These are phyloP conservation scores for Talaromyces proteolyticus DNA, from an alignment of 495 filamentous ascomycete genomes.

Conservation along the genomic window DNA sequence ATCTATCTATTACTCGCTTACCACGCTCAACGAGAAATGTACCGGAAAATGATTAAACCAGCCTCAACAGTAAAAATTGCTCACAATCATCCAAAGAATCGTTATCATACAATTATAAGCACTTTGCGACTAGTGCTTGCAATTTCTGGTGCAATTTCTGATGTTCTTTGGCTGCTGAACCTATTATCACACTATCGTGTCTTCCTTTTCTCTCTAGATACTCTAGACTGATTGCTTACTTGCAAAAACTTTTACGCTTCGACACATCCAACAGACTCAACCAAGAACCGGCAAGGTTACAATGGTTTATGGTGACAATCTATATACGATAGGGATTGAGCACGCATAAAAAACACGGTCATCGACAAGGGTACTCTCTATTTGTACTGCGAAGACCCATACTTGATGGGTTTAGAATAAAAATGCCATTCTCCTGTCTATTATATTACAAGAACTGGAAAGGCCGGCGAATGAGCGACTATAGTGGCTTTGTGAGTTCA, in stretches of 20 bases:
- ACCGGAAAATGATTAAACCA: too few relatives aligned
- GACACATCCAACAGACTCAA: not conserved
- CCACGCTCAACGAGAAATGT: too few relatives aligned
- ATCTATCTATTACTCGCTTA: too few relatives aligned
- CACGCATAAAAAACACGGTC: constrained; percentile 13
- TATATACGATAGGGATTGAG: constrained; percentile 13
- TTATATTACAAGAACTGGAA: constrained; percentile 41
- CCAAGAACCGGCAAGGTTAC: constrained; percentile 16
- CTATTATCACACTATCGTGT: not conserved
- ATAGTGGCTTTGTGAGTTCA: constrained; percentile 40
- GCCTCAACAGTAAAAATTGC: too few relatives aligned
- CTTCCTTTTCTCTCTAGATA: not conserved
- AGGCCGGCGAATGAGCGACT: constrained; percentile 41
- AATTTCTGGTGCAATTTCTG: not conserved
- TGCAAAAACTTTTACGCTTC: too few relatives aligned
- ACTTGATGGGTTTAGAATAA: constrained; percentile 35
- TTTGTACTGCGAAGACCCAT: constrained; percentile 11
- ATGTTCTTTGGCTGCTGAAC: not conserved
- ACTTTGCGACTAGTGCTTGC: too few relatives aligned
- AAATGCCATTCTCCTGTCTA: constrained; percentile 38
- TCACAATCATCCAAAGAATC: too few relatives aligned
- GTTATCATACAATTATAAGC: too few relatives aligned
- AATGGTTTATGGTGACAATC: constrained; percentile 12
- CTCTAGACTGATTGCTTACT: too few relatives aligned
- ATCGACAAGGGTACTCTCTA: constrained; percentile 11